These are phyloP conservation scores for Lanmaoa pseudosensibilis DNA, from an alignment of 768 basidiomycete species.

Conservation along the genomic window DNA sequence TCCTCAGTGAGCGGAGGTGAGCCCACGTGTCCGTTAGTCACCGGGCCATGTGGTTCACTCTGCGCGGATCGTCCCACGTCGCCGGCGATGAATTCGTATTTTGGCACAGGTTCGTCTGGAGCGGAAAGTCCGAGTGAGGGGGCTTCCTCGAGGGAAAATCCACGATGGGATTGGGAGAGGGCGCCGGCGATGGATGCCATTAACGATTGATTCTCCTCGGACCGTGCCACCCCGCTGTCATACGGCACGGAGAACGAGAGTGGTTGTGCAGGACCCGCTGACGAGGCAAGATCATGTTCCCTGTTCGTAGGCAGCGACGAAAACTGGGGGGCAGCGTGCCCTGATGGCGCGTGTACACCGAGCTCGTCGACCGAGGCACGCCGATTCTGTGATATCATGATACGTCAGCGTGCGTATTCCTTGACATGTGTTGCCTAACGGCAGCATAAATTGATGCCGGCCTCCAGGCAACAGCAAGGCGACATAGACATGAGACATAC, in stretches of 20 bases:
- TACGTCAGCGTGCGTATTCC: slow-evolving; percentile 14
- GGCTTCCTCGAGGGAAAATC: slow-evolving; percentile 26
- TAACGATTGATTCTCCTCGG: slow-evolving; percentile 33
- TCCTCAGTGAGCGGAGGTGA: slow-evolving; percentile 10
- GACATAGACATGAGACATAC: slow-evolving; percentile 17
- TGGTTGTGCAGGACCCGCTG: slow-evolving; percentile 1
- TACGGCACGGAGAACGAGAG: slow-evolving; percentile 8
- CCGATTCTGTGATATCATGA: slow-evolving; percentile 12
- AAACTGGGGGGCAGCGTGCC: slow-evolving; percentile 39
- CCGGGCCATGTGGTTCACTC: slow-evolving; percentile 22
- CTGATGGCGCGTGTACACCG: slow-evolving; percentile 14
- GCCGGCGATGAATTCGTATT: slow-evolving; percentile 33
- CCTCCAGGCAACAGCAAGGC: slow-evolving; percentile 24
- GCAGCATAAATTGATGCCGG: slow-evolving; percentile 8
- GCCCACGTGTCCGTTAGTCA: slow-evolving; percentile 15
- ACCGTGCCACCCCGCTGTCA: slow-evolving; percentile 5
- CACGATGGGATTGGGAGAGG: slow-evolving; percentile 29
- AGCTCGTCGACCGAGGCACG: slow-evolving; percentile 30
- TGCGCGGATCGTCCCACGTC: neutral
- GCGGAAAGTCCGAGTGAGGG: slow-evolving; percentile 16
- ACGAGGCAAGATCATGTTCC: slow-evolving; percentile 33
- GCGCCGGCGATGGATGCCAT: slow-evolving; percentile 42
- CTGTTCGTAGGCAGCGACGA: slow-evolving; percentile 62
- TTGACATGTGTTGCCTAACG: slow-evolving; percentile 11
- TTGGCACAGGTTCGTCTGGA: slow-evolving; percentile 38